Evolutionary conservation across 2,329 filamentous ascomycete species (phyloP).

Genomic region (Purpureocillium lavendulum): DNA sequence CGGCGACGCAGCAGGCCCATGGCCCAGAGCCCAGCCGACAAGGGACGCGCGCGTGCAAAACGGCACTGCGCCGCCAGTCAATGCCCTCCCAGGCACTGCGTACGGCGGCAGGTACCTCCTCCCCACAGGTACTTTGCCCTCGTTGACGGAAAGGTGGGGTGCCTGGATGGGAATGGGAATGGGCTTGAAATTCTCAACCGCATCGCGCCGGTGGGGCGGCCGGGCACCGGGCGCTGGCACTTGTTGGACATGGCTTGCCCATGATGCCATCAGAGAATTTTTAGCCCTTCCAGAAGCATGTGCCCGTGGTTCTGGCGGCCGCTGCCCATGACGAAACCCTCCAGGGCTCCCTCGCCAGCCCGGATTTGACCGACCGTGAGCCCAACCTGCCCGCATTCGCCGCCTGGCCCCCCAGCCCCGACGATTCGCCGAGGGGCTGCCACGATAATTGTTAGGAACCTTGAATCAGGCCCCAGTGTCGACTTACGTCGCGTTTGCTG

Average conservation of each 20-base stretch:
- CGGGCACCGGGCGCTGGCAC: too few relatives aligned
- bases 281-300: slow-evolving; percentile 21
- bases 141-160: background rate
- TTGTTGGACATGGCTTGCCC: too few relatives aligned
- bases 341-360: slow-evolving; percentile 11
- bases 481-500: background rate
- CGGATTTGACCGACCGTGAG: slow-evolving; percentile 15
- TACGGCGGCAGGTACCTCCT: slow-evolving; percentile 18
- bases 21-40: too few relatives aligned
- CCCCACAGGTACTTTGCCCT: slow-evolving; percentile 17
- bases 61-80: too few relatives aligned
- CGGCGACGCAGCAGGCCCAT: too few relatives aligned
- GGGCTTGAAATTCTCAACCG: background rate
- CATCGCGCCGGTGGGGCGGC: background rate
- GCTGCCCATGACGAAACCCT: slow-evolving; percentile 9
- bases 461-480: slow-evolving; percentile 1
- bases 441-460: slow-evolving; percentile 1
- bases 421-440: slow-evolving; percentile 14
- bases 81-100: too few relatives aligned
- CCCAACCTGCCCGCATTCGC: too few relatives aligned
- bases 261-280: slow-evolving; percentile 16
- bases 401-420: slow-evolving; percentile 10
- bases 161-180: background rate
- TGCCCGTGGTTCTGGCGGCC: slow-evolving; percentile 7
- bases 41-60: too few relatives aligned